These are phyloP conservation scores for Xylaria cubensis DNA, from an alignment of 495 filamentous ascomycete species.

Conservation along the genomic window DNA sequence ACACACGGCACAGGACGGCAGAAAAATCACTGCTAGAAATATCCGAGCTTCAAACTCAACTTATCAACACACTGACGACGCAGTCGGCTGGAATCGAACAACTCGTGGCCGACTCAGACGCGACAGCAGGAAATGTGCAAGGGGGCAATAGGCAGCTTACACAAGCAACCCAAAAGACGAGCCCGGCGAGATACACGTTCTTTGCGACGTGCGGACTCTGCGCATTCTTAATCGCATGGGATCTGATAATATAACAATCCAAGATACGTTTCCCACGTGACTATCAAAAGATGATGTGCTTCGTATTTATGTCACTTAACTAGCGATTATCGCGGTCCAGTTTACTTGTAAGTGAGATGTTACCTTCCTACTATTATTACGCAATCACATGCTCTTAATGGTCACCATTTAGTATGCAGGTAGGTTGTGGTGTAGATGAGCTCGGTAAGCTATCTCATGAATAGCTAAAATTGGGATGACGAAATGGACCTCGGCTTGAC, in stretches of 20 bases:
- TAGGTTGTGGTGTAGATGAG: not conserved
- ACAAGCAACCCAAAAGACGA: constrained; percentile 77
- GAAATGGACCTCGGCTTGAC: constrained; percentile 23
- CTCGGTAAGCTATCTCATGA: not conserved
- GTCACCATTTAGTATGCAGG: not conserved
- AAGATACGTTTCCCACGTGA: not conserved
- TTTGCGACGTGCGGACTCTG: constrained; percentile 85
- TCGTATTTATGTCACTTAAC: not conserved
- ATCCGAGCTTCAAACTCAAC: constrained; percentile 85
- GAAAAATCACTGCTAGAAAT: constrained; percentile 94
- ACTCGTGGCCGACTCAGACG: constrained; percentile 81
- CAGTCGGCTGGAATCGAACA: constrained; percentile 89
- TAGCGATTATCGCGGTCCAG: not conserved
- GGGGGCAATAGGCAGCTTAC: constrained; percentile 92
- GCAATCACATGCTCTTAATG: constrained; percentile 21
- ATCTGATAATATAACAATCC: constrained; percentile 74
- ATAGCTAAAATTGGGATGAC: not conserved
- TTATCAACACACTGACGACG: constrained; percentile 80
- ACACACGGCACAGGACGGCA: constrained; percentile 72
- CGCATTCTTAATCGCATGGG: constrained; percentile 85
- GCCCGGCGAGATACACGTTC: constrained; percentile 88
- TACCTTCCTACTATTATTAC: not conserved
- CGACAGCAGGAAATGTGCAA: constrained; percentile 83
- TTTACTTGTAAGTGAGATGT: not conserved
- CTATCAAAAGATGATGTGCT: constrained; percentile 9